A percentile compares a stretch with the other conserved stretches of the same genome.
phyloP scores from a whole-genome alignment of 257 asterid species.

The Solanum etuberosum region DNA sequence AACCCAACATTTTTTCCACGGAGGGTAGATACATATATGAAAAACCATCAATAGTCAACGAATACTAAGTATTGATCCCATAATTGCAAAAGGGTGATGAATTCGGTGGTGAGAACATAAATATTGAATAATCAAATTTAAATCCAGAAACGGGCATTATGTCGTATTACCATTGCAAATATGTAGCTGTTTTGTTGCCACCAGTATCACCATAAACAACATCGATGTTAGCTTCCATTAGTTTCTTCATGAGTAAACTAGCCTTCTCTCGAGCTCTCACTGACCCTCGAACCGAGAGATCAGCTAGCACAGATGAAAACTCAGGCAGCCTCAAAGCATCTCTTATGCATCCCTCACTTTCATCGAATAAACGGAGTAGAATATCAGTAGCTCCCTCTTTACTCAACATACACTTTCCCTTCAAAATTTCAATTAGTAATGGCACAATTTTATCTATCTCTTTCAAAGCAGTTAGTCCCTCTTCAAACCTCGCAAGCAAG shows the following conservation, averaged over 20 bases:
- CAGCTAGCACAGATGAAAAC: slow-evolving; percentile 47
- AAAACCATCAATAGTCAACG: background rate
- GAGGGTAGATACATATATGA: background rate
- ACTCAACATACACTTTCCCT: slow-evolving; percentile 45
- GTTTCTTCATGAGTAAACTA: slow-evolving; percentile 48
- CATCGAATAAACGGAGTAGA: slow-evolving; percentile 54
- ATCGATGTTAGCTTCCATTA: slow-evolving; percentile 29
- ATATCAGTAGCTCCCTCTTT: slow-evolving; percentile 67
- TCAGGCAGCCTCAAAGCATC: slow-evolving; percentile 45
- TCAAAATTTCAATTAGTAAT: slow-evolving; percentile 35
- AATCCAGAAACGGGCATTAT: background rate
- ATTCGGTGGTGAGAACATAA: background rate
- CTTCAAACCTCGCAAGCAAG: slow-evolving; percentile 56
- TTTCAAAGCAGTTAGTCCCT: slow-evolving; percentile 48
- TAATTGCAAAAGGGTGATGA: background rate
- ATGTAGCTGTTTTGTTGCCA: background rate
- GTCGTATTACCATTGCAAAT: slow-evolving; percentile 3
- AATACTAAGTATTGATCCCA: background rate
- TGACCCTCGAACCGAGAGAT: slow-evolving; percentile 62
- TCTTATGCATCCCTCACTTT: slow-evolving; percentile 38
- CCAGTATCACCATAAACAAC: background rate
- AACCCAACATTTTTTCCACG: too few relatives aligned
- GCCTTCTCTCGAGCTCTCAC: slow-evolving; percentile 56
- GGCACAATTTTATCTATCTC: slow-evolving; percentile 24
- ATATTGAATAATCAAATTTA: background rate